Evolutionary conservation across 345 rosid species (phyloP).

Genomic region (Rhodamnia rubescens): DNA sequence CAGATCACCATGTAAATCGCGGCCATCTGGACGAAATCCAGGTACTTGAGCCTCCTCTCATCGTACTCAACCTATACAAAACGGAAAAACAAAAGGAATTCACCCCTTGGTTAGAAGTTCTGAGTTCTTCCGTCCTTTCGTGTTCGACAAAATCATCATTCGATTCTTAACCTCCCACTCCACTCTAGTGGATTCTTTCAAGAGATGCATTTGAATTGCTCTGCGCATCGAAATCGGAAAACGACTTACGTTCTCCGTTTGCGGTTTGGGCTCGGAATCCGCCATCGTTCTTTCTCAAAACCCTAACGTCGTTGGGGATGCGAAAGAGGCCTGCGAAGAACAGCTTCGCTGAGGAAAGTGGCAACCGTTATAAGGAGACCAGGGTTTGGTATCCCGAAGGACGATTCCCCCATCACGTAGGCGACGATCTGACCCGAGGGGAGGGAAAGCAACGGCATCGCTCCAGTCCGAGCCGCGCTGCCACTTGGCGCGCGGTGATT

Average conservation of each 20-base stretch:
- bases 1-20: conserved; percentile 30
- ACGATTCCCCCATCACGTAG: no score
- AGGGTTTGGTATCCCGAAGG: background rate
- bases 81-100: background rate
- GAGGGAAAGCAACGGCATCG: background rate
- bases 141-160: background rate
- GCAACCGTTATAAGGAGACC: background rate
- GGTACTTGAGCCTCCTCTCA: conserved; percentile 39
- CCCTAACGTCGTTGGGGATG: background rate
- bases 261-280: conserved; percentile 14
- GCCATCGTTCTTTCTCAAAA: conserved; percentile 4
- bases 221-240: background rate
- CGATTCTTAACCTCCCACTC: background rate
- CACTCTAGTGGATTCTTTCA: background rate
- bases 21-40: conserved; percentile 46
- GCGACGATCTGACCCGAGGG: background rate
- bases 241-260: conserved; percentile 3
- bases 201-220: background rate
- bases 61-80: conserved; percentile 10
- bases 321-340: background rate
- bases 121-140: background rate
- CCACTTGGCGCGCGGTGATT: background rate
- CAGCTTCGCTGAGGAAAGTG: background rate
- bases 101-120: background rate
- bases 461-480: background rate